Percentiles rank a stretch among this genome's conserved stretches.
Evolutionary conservation across 352 stramenopile genomes (phyloP).

Genomic region (Peronospora belbahrii): DNA sequence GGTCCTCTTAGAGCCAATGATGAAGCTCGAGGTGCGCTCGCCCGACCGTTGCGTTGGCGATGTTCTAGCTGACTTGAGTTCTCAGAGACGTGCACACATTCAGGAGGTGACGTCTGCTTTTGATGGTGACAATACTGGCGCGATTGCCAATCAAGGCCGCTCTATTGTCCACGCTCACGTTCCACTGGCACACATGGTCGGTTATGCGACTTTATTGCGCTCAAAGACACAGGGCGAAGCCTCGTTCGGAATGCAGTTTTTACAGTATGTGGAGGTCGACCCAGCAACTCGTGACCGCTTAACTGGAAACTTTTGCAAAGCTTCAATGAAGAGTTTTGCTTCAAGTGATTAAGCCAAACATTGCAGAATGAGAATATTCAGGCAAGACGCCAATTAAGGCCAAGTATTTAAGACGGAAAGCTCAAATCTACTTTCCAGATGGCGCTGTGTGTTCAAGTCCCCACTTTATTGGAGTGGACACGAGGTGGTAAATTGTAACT

Average conservation of each 20-base stretch:
- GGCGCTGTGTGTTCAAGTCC: slow-evolving; percentile 4
- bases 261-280: slow-evolving; percentile 62
- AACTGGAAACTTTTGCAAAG: slow-evolving; percentile 18
- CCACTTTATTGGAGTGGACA: slow-evolving; percentile 80
- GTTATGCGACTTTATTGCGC: slow-evolving; percentile 67
- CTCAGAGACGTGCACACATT: slow-evolving; percentile 56
- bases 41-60: slow-evolving; percentile 60
- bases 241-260: slow-evolving; percentile 70
- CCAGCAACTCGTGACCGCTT: slow-evolving; percentile 41
- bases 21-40: slow-evolving; percentile 64
- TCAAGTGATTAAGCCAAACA: slow-evolving; percentile 4
- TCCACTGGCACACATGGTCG: slow-evolving; percentile 68
- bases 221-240: slow-evolving; percentile 76
- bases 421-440: neutral
- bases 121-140: slow-evolving; percentile 14
- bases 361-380: neutral
- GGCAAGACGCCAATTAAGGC: slow-evolving; percentile 13
- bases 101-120: slow-evolving; percentile 44
- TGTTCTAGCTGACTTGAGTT: slow-evolving; percentile 70
- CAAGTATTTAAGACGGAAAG: slow-evolving; percentile 6
- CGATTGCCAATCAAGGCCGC: slow-evolving; percentile 26
- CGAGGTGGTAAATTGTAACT: slow-evolving; percentile 72
- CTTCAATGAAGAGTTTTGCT: slow-evolving; percentile 3
- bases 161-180: slow-evolving; percentile 60
- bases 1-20: slow-evolving; percentile 64